Percentiles rank a stretch among this genome's conserved stretches.
These are phyloP conservation scores for Pythium rishiriense DNA, from an alignment of 352 stramenopile genomes.

Conservation along the genomic window DNA sequence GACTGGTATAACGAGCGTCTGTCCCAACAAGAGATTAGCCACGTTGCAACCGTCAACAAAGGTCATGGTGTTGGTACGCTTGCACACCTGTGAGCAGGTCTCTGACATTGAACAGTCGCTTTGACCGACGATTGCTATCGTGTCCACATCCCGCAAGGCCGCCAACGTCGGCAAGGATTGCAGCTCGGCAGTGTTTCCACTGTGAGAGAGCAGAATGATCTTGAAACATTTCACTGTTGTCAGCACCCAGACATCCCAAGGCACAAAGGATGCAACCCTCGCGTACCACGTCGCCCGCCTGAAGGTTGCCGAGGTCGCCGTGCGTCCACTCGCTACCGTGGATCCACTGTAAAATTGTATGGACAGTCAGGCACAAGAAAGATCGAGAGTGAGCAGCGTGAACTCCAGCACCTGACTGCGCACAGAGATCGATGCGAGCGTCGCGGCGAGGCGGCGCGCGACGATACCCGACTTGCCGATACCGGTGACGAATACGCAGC, in stretches of 20 bases:
- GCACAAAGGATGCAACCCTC: neutral
- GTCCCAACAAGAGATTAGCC: neutral
- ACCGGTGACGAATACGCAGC: constrained; percentile 64
- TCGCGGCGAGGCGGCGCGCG: constrained; percentile 65
- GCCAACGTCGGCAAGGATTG: constrained; percentile 51
- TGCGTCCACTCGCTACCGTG: constrained; percentile 80
- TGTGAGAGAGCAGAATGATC: constrained; percentile 76
- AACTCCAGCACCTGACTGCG: constrained; percentile 49
- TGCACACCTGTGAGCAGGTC: constrained; percentile 16
- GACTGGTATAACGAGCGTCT: constrained; percentile 50
- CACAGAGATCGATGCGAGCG: constrained; percentile 70
- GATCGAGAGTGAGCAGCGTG: neutral
- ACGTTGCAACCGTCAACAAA: too few species aligned
- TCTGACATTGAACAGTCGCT: constrained; percentile 32
- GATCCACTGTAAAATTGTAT: constrained; percentile 45
- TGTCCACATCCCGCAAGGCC: constrained; percentile 33
- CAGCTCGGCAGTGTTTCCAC: constrained; percentile 64
- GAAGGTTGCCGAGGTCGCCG: constrained; percentile 72
- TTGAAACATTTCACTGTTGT: constrained; percentile 11
- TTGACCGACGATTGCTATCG: constrained; percentile 59
- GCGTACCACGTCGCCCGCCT: constrained; percentile 54
- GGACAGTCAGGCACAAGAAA: neutral
- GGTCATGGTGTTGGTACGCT: too few species aligned
- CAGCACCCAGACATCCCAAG: neutral
- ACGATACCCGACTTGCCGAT: constrained; percentile 85